Evolutionary conservation across 108 stramenopile genomes (phyloP).

Genomic region (Aurantiochytrium sp.): DNA sequence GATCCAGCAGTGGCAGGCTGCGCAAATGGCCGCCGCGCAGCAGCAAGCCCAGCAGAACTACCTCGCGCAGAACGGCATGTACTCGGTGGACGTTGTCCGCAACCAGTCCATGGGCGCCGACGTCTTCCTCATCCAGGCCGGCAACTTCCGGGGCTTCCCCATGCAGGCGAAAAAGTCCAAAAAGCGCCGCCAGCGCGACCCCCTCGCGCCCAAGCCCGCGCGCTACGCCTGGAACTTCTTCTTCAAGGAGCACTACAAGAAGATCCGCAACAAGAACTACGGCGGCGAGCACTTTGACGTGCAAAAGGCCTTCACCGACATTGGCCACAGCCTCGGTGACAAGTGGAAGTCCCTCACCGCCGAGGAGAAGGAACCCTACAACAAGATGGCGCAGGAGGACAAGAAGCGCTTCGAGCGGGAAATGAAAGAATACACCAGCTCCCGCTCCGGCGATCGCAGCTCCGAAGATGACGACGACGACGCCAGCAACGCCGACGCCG

Average conservation of each 20-base stretch:
- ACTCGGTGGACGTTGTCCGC: constrained; percentile 25
- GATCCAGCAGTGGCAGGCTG: constrained; percentile 6
- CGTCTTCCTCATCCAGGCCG: constrained; percentile 23
- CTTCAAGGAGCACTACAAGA: constrained; percentile 25
- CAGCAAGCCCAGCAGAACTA: neutral
- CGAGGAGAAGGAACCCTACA: constrained; percentile 14
- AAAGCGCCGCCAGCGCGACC: constrained; percentile 13
- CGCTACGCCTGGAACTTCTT: constrained; percentile 34
- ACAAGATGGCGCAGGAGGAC: neutral
- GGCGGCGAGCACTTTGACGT: constrained; percentile 25
- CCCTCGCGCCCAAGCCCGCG: constrained; percentile 22
- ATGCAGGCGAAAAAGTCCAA: neutral
- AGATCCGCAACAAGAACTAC: constrained; percentile 14
- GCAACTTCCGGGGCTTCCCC: neutral
- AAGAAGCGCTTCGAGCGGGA: constrained; percentile 26
- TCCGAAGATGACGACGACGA: constrained; percentile 3
- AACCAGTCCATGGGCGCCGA: neutral
- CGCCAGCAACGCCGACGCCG: neutral
- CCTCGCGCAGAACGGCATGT: constrained; percentile 8
- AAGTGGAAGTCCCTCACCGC: constrained; percentile 28
- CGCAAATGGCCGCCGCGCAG: constrained; percentile 2
- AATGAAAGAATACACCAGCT: constrained; percentile 11
- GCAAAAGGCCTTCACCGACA: constrained; percentile 24
- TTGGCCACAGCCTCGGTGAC: constrained; percentile 10
- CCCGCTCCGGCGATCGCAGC: neutral